A percentile compares a stretch with the other conserved stretches of the same genome.
Conservation (phyloP, 2,329 filamentous ascomycete species). For the Fragosphaeria purpurea region DNA sequence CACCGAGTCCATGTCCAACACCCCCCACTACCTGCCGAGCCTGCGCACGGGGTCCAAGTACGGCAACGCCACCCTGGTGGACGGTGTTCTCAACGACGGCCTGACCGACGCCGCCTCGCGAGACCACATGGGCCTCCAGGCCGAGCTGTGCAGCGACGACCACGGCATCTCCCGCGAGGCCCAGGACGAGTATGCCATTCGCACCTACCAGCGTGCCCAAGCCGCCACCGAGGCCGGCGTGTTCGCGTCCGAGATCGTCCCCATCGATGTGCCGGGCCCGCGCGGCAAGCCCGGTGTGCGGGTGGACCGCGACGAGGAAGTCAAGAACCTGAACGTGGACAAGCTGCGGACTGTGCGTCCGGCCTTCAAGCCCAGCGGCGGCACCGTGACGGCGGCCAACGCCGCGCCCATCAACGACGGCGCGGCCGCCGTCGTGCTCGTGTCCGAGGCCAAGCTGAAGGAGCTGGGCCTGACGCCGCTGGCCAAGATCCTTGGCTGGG, state of each 20-base stretch:
- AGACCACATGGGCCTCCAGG: conserved; percentile 92
- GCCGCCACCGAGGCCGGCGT: conserved; percentile 69
- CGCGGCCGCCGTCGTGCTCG: conserved; percentile 82
- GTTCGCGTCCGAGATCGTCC: conserved; percentile 80
- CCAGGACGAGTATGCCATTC: conserved; percentile 94
- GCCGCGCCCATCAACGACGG: conserved; percentile 94
- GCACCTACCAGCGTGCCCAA: conserved; percentile 88
- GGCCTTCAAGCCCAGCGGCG: conserved; percentile 67
- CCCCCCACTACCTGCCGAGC: conserved; percentile 86
- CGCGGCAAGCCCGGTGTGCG: conserved; percentile 79
- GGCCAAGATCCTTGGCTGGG: conserved; percentile 96
- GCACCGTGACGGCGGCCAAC: conserved; percentile 92
- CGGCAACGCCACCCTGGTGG: conserved; percentile 78
- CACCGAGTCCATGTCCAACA: conserved; percentile 97
- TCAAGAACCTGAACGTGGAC: conserved; percentile 81
- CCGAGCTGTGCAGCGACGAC: conserved; percentile 82
- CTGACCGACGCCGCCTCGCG: conserved; percentile 86
- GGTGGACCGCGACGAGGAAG: conserved; percentile 84
- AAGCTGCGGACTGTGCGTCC: conserved; percentile 81
- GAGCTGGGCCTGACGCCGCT: conserved; percentile 84
- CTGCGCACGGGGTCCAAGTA: conserved; percentile 87
- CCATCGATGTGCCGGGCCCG: conserved; percentile 76
- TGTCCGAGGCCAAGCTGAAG: conserved; percentile 89
- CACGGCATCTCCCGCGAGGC: conserved; percentile 71
- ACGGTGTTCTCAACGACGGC: conserved; percentile 89